A percentile compares a stretch with the other conserved stretches of the same genome.
These are phyloP conservation scores for Mesembryanthemum crystallinum DNA, from an alignment of 148 eudicot species.

Conservation along the genomic window DNA sequence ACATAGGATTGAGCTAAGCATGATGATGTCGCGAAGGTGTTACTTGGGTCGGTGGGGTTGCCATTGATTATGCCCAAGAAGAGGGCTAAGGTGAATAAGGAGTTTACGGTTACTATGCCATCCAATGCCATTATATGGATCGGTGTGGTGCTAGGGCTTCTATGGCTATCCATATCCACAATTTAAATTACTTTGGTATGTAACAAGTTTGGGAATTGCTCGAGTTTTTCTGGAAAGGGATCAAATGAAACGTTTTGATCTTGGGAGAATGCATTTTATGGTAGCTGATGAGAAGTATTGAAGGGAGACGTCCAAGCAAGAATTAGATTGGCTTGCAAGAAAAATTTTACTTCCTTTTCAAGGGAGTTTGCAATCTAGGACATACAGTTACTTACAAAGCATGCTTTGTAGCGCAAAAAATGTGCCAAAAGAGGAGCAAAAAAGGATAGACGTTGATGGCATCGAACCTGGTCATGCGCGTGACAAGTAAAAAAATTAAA, in stretches of 20 bases:
- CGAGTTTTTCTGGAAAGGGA: background rate
- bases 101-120: conserved; percentile 30
- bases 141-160: conserved; percentile 11
- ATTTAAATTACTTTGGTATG: background rate
- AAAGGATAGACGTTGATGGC: no score
- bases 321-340: conserved; percentile 15
- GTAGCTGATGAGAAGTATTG: conserved; percentile 3
- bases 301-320: conserved; percentile 27
- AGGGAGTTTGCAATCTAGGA: background rate
- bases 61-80: conserved; percentile 33
- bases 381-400: no score
- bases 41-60: conserved; percentile 11
- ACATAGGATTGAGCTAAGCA: conserved; percentile 21
- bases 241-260: background rate
- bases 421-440: no score
- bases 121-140: conserved; percentile 35
- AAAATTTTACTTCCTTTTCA: conserved; percentile 6
- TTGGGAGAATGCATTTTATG: background rate
- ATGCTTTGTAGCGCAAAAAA: no score
- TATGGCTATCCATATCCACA: background rate
- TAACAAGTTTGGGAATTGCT: background rate
- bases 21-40: conserved; percentile 12
- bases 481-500: conserved; percentile 45
- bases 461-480: conserved; percentile 99
- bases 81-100: conserved; percentile 29